Evolutionary conservation across 2,329 filamentous ascomycete genomes (phyloP), one percentile per base, ranked within the genome.

Genomic region (Sporothrix schenckii): DNA sequence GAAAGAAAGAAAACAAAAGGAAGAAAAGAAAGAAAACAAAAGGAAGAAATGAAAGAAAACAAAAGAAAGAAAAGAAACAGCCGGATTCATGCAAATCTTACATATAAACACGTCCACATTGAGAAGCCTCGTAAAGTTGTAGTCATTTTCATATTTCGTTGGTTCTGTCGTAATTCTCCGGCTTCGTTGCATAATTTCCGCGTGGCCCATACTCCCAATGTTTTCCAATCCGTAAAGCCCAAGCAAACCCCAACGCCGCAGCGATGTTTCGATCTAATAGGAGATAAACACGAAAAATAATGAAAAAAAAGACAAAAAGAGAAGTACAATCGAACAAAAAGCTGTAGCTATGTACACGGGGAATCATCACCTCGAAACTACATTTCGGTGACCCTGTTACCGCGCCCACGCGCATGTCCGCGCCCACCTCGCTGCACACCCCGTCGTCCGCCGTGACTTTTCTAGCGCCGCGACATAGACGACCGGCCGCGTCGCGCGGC

Each of bases 391-490:
- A n/a, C n/a, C 19, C 3, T n/a, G 16, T 50, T 19, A 21, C 49
- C 49, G 10, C 49, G 49, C 49, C 49, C 49, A 2, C 16, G 19
- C 24, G 7, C 49, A 9, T 19, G 16, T n/a, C 49, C 49, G 2
- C 16, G 19, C 44, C 19, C 49, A 50, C 49, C 49, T 21, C 49
- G 1, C 9, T 9, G 19, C 1, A 16, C 49, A 50, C 49, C 49
- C 7, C 19, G 16, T 6, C 19, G 19, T n/a, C 49, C 5, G 49
- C 16, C 49, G 30, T 24, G 65, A 30, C 27, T n/a, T 13, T 6
- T 11, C 66, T 68, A 68, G 16, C 66, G 66, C 19, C 66, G 52
- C 19, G 66, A 47, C 66, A 58, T 52, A 3, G 66, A 58, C 14
- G 68, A 61, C 30, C 68, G 68, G 47, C 68, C 44, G 41, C 68